Evolutionary conservation across 176 grass and related monocot species (phyloP), one percentile per base, ranked within the genome.

Genomic region (Oryza glaberrima): DNA sequence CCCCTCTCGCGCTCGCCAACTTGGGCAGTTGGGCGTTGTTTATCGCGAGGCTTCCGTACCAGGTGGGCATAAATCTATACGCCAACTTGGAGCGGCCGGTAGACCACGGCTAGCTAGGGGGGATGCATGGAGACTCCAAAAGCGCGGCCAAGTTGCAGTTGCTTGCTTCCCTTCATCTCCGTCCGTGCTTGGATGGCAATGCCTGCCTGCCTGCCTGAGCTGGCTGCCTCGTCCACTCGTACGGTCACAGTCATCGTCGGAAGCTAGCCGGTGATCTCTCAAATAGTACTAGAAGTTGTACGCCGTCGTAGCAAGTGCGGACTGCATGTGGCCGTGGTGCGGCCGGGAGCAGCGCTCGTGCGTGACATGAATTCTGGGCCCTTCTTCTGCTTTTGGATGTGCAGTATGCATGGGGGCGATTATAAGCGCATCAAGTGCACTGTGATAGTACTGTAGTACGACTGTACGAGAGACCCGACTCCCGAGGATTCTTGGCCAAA

Each of bases 21-120:
- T 80, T 80, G 77, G 77, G 0, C 38, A 47, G 15, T 80, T 80
- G 77, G 77, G 0, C 38, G 10, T 44, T 72, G 69, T 44, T 72
- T 72, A 44, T 23, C 10, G 38, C 69, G 2, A 13, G 2, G 69
- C 7, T 5, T 72, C 11, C 69, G 69, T 72, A 72, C 38, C 38
- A 72, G 19, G 20, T n/a, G 19, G 69, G 38, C 19, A 44, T 22
- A 44, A 70, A 71, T 12, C 69, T 41, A 43, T 22, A 19, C 4
- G 69, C 69, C 69, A 45, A 45, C 69, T 23, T 44, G 69, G 10
- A 6, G 49, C 14, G 6, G 8, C 35, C 35, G 35, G 4, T 6
- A 58, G 54, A 58, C 54, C 54, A 23, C n/a, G n/a, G 58, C 58
- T 4, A 67, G 58, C 58, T 4, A 67, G 72, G 77, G 63, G 77